Base-by-base conservation (phyloP, 805 yeast species). In the Lachancea sp. region DNA sequence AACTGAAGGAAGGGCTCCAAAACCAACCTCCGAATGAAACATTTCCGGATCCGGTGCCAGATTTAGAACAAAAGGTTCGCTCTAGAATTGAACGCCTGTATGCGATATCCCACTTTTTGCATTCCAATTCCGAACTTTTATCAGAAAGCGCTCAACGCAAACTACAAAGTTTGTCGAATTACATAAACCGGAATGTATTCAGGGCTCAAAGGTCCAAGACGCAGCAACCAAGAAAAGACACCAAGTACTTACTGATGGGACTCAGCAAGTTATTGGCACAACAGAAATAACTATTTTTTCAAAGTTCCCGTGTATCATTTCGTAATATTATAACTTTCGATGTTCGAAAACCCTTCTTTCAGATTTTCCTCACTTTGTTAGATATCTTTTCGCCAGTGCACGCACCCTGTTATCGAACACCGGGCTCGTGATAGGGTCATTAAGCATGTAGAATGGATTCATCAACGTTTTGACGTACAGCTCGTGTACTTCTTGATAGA, bases 401-500 rank as follows among this genome's bases (percentile, higher is more conserved):
- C 83, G 75, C 29, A 90, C 82, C 51, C 79, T 76, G 42, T 76
- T 60, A 63, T 90, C 96, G 59, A 90, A 90, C 13, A 72, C 77
- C 1, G 81, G 77, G 34, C 84, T 79, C 23, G 73, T 69, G 18
- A 92, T 84, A 2, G 87, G 80, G 47, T 80, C 83, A 54, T 85
- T 83, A 29, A 78, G 73, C 34, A 74, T 69, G 58, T 89, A 90
- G 57, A 92, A 92, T 1, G 98, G 97, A 49, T 81, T 84, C 68
- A 90, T 68, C 34, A 85, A 58, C 8, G 88, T 77, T 64, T 89
- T 90, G 17, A 85, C 87, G 52, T 90, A 92, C 36, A 90, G 66
- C 51, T 90, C 97, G 62, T 88, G 85, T 7, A 84, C 72, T 46
- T 89, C 97, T 31, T 72, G 70, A 58, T 89, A 85, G 56, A 92